Percentiles rank a stretch among this genome's conserved stretches.
phyloP scores from a whole-genome alignment of 1,284 basidiomycete species.

The Phylloporus sp. region DNA sequence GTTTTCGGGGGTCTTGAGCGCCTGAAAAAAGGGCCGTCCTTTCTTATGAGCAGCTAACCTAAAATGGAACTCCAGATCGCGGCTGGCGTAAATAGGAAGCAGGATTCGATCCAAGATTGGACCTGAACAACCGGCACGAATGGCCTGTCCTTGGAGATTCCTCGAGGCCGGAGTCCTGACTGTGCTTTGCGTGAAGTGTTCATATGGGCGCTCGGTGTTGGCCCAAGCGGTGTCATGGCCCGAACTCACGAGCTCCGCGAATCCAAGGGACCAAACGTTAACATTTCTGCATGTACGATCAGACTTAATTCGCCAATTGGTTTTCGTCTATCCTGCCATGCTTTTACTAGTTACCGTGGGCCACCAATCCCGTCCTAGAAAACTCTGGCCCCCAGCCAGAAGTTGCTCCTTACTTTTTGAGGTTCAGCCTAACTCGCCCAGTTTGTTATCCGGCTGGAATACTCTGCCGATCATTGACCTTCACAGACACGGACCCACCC shows the following conservation, averaged over 20 bases:
- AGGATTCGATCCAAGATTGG: conserved; percentile 31
- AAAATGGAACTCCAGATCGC: conserved; percentile 29
- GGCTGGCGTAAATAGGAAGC: conserved; percentile 27
- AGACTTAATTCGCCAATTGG: conserved; percentile 36
- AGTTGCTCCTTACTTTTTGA: conserved; percentile 20
- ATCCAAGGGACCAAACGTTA: conserved; percentile 32
- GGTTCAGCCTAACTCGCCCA: conserved; percentile 25
- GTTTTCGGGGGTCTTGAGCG: conserved; percentile 33
- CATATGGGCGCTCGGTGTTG: conserved; percentile 34
- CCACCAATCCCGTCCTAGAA: conserved; percentile 35
- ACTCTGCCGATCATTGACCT: conserved; percentile 33
- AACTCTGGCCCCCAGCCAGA: conserved; percentile 25
- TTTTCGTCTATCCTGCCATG: conserved; percentile 37
- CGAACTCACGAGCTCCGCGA: conserved; percentile 40
- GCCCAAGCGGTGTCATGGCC: conserved; percentile 34
- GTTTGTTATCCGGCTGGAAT: conserved; percentile 34
- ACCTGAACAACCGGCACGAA: conserved; percentile 17
- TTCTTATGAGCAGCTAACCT: conserved; percentile 29
- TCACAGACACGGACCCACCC: conserved; percentile 16
- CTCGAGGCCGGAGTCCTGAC: conserved; percentile 31
- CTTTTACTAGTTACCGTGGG: conserved; percentile 36
- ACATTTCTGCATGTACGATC: conserved; percentile 36
- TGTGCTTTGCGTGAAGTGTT: conserved; percentile 26
- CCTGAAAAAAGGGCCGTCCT: conserved; percentile 29
- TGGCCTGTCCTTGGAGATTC: conserved; percentile 27